phyloP scores from a whole-genome alignment of 352 stramenopile species.

The Pythium grandisporangium region DNA sequence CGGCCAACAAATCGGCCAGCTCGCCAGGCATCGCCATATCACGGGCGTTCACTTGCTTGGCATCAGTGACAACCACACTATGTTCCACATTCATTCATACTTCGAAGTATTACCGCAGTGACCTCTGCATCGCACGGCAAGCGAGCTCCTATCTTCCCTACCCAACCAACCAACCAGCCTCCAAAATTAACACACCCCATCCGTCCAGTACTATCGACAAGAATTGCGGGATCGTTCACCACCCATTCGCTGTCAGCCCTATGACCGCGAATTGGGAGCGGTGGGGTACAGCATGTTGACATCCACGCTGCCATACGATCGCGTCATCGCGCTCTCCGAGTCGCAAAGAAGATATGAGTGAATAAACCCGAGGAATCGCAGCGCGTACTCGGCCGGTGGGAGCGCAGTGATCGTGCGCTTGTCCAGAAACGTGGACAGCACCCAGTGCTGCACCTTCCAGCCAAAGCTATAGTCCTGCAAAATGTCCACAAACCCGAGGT shows the following conservation, averaged over 20 bases:
- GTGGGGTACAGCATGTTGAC: conserved; percentile 3
- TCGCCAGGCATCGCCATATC: too few relatives aligned
- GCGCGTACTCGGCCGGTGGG: conserved; percentile 71
- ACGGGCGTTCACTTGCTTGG: too few relatives aligned
- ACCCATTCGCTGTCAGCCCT: too few relatives aligned
- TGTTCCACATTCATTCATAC: too few relatives aligned
- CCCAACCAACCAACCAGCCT: too few relatives aligned
- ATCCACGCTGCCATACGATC: conserved; percentile 68
- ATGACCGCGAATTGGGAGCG: background rate
- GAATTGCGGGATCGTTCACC: too few relatives aligned
- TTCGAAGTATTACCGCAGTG: too few relatives aligned
- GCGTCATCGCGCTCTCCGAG: conserved; percentile 34
- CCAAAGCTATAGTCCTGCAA: conserved; percentile 80
- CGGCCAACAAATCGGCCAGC: conserved; percentile 2
- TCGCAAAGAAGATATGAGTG: conserved; percentile 76
- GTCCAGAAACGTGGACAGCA: conserved; percentile 61
- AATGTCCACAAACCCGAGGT: conserved; percentile 80
- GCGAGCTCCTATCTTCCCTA: too few relatives aligned
- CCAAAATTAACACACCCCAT: too few relatives aligned
- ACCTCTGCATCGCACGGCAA: too few relatives aligned
- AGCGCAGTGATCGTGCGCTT: conserved; percentile 73
- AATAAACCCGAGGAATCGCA: conserved; percentile 83
- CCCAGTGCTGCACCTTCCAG: conserved; percentile 78
- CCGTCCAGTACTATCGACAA: too few relatives aligned
- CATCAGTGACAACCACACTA: too few relatives aligned